Conservation (phyloP, 2,329 filamentous ascomycete species). For the Arachnopeziza araneosa region DNA sequence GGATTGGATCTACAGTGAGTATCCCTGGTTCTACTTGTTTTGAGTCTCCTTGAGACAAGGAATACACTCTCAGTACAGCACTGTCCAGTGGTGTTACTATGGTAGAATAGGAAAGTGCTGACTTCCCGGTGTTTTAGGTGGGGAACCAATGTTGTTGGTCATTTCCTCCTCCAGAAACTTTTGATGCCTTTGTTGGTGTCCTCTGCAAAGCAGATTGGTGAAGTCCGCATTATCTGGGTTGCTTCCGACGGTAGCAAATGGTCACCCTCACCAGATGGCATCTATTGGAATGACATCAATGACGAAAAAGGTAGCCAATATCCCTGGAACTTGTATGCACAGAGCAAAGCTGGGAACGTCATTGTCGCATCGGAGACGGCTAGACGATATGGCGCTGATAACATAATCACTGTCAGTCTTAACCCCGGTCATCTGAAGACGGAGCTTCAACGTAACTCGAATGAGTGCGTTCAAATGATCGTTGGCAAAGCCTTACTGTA, state of each 20-base stretch:
- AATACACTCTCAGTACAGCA: too few species aligned
- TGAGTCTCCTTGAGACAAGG: too few species aligned
- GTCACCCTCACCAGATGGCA: background rate
- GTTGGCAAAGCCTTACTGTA: constrained; percentile 5
- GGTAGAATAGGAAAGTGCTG: too few species aligned
- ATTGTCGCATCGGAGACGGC: constrained; percentile 8
- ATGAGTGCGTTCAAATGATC: background rate
- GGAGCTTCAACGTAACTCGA: constrained; percentile 15
- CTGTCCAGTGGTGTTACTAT: too few species aligned
- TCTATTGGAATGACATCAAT: constrained; percentile 4
- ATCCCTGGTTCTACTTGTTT: too few species aligned
- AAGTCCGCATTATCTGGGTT: constrained; percentile 4
- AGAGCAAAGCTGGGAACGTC: constrained; percentile 13
- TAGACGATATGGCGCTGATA: constrained; percentile 1
- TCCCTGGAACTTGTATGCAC: constrained; percentile 4
- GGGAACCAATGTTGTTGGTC: constrained; percentile 31
- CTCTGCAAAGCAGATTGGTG: background rate
- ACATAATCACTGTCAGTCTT: constrained; percentile 9
- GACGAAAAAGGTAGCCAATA: background rate
- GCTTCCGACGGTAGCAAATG: background rate
- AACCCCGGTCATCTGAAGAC: constrained; percentile 8
- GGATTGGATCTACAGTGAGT: constrained; percentile 31
- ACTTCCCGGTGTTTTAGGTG: too few species aligned
- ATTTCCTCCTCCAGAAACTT: constrained; percentile 32
- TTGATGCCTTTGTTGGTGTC: constrained; percentile 20